These are phyloP conservation scores for Sporisorium graminicola DNA, from an alignment of 1,284 basidiomycete genomes.

Conservation along the genomic window DNA sequence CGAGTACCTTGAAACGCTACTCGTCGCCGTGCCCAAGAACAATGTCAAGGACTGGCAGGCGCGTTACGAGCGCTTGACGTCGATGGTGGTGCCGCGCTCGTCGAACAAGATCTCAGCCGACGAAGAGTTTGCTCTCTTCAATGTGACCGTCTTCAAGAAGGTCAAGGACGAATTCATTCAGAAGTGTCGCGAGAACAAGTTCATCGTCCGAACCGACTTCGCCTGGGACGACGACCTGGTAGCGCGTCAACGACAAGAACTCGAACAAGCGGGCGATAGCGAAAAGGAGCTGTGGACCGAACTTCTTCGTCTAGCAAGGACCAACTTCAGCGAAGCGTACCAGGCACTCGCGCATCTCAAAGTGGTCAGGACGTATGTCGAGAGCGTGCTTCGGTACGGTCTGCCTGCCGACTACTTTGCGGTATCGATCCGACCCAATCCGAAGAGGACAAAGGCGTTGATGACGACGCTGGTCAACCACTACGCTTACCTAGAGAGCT, in stretches of 20 bases:
- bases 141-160: slow-evolving; percentile 90
- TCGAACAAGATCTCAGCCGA: slow-evolving; percentile 82
- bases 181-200: slow-evolving; percentile 97
- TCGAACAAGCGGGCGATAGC: slow-evolving; percentile 82
- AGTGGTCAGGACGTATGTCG: slow-evolving; percentile 88
- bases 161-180: slow-evolving; percentile 92
- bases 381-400: slow-evolving; percentile 95
- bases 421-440: slow-evolving; percentile 81
- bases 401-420: slow-evolving; percentile 91
- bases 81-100: slow-evolving; percentile 96
- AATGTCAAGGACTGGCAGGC: slow-evolving; percentile 87
- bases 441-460: slow-evolving; percentile 81
- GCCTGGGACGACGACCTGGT: slow-evolving; percentile 87
- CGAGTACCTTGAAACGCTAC: slow-evolving; percentile 91
- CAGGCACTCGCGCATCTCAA: slow-evolving; percentile 95
- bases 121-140: slow-evolving; percentile 88
- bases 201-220: slow-evolving; percentile 88
- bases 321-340: slow-evolving; percentile 97
- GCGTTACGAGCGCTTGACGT: slow-evolving; percentile 87
- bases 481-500: slow-evolving; percentile 82
- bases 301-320: slow-evolving; percentile 88
- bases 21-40: slow-evolving; percentile 93
- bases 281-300: slow-evolving; percentile 99
- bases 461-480: slow-evolving; percentile 81
- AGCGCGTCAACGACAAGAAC: slow-evolving; percentile 84